A percentile compares a stretch with the other conserved stretches of the same genome.
Conservation (phyloP, 805 yeast species). For the Teunomyces kruisii region DNA sequence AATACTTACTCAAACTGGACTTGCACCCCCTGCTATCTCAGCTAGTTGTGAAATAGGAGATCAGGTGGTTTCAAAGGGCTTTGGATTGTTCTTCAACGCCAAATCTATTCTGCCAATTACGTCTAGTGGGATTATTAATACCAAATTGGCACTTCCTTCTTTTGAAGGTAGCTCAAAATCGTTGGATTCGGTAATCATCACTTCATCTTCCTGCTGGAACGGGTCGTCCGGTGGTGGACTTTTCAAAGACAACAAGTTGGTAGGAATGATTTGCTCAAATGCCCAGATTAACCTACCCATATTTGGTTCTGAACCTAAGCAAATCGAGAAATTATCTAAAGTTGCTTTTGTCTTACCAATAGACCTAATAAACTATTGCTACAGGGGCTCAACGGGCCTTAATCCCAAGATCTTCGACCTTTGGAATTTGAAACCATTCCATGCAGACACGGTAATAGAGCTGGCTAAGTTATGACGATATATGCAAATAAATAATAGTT, state of each 20-base stretch:
- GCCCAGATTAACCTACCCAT: conserved; percentile 34
- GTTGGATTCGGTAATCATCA: conserved; percentile 23
- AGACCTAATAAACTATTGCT: conserved; percentile 28
- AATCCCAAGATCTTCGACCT: conserved; percentile 15
- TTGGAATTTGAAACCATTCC: conserved; percentile 25
- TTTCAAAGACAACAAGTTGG: conserved; percentile 23
- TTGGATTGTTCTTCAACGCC: conserved; percentile 36
- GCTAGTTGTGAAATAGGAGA: conserved; percentile 15
- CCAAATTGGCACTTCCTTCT: conserved; percentile 14
- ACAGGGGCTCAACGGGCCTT: conserved; percentile 8
- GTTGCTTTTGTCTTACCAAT: conserved; percentile 34
- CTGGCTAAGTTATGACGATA: conserved; percentile 18
- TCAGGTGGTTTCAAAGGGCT: conserved; percentile 34
- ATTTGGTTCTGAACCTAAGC: conserved; percentile 5
- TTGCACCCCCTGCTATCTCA: not conserved
- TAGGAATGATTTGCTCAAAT: conserved; percentile 47
- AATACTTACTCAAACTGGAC: not conserved
- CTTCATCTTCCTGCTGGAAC: conserved; percentile 49
- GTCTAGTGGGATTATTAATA: conserved; percentile 28
- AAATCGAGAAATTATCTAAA: conserved; percentile 30
- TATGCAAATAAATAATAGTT: not conserved
- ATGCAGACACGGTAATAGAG: conserved; percentile 19
- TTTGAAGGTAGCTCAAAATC: not conserved
- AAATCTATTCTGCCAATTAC: conserved; percentile 25
- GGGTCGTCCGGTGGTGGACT: conserved; percentile 54